Conservation (phyloP, 176 grass and related monocot species). For the Pharus latifolius region DNA sequence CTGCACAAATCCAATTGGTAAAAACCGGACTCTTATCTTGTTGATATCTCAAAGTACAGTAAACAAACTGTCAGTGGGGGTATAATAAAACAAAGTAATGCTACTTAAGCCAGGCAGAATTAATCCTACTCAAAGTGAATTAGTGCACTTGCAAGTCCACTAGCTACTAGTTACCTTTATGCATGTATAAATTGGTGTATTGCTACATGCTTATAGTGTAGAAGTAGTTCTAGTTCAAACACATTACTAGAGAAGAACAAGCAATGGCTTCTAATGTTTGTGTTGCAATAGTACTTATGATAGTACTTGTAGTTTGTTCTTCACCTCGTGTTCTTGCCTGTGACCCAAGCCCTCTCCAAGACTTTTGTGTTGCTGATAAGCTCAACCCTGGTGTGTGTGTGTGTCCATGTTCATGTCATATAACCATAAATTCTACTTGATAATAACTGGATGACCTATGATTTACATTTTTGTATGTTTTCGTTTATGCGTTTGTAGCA, state of each 20-base stretch:
- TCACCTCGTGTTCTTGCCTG: conserved; percentile 28
- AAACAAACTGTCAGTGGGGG: conserved; percentile 28
- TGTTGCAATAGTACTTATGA: conserved; percentile 7
- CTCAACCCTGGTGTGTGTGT: conserved; percentile 10
- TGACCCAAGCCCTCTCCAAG: conserved; percentile 55
- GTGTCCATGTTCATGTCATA: background rate
- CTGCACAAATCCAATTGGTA: too few species aligned
- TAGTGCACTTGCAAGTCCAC: conserved; percentile 23
- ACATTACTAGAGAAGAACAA: background rate
- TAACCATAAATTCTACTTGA: background rate
- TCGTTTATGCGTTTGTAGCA: background rate
- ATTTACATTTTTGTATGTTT: background rate
- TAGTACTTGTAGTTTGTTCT: background rate
- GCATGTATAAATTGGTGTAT: conserved; percentile 26
- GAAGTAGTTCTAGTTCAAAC: background rate
- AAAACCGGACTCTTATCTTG: too few species aligned
- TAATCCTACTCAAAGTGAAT: conserved; percentile 32
- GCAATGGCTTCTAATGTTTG: conserved; percentile 33
- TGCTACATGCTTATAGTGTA: background rate
- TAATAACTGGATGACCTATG: too few species aligned
- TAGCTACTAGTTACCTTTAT: conserved; percentile 6
- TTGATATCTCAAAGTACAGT: too few species aligned
- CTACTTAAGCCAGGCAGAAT: background rate
- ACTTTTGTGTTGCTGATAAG: conserved; percentile 62
- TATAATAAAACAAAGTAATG: background rate